Conservation (phyloP, 345 rosid genomes). For the Streptanthus diversifolius region DNA sequence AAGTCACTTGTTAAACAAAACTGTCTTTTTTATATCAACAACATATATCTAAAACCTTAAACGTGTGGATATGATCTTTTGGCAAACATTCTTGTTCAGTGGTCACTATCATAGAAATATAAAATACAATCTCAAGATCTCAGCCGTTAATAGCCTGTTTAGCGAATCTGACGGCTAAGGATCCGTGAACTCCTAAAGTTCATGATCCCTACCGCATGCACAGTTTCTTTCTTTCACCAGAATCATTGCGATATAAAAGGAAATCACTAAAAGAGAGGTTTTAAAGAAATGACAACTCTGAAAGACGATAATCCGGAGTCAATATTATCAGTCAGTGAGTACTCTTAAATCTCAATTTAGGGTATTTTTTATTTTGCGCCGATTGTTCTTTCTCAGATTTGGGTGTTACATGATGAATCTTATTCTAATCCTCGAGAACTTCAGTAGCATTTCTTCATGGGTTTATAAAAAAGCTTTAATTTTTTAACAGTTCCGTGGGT, state of each 20-base stretch:
- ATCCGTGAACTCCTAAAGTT: constrained; percentile 1
- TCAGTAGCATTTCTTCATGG: background rate
- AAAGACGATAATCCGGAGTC: constrained; percentile 12
- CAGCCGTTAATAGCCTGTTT: constrained; percentile 5
- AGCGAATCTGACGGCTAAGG: constrained; percentile 7
- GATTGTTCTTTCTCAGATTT: background rate
- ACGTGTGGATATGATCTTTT: background rate
- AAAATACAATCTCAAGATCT: background rate
- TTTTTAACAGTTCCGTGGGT: background rate
- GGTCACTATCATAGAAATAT: background rate
- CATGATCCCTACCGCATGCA: background rate
- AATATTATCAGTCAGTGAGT: constrained; percentile 15
- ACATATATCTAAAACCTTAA: too few relatives aligned
- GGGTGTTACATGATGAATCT: background rate
- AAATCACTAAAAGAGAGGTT: background rate
- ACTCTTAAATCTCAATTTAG: background rate
- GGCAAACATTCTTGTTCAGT: background rate
- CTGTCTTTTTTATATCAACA: background rate
- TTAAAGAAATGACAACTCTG: background rate
- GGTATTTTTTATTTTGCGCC: background rate
- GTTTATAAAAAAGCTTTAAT: background rate
- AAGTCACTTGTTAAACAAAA: background rate
- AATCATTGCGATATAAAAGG: background rate
- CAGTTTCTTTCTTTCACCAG: background rate
- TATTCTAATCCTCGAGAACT: background rate